Evolutionary conservation across 768 basidiomycete genomes (phyloP).

Genomic region (Psilocybe tampanensis): DNA sequence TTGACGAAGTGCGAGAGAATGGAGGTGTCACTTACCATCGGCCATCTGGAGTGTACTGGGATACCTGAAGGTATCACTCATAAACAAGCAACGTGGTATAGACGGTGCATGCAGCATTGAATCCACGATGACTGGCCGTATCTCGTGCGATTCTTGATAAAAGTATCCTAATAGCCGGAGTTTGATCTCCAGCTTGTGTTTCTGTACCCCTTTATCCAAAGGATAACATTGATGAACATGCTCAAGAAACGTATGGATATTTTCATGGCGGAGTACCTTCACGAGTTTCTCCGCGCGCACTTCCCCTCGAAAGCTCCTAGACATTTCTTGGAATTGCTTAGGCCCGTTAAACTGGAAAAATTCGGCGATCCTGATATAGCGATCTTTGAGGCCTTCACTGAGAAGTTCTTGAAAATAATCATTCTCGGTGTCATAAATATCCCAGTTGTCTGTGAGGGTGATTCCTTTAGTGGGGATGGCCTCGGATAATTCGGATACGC

Average conservation of each 20-base stretch:
- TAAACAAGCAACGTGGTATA: neutral
- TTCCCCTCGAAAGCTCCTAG: neutral
- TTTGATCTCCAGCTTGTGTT: conserved; percentile 2
- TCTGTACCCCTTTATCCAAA: neutral
- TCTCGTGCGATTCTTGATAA: neutral
- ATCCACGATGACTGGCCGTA: neutral
- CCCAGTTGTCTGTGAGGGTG: neutral
- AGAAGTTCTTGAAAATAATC: conserved; percentile 5
- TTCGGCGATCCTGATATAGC: neutral
- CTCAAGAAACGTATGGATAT: neutral
- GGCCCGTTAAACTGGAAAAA: neutral
- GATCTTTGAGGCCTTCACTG: neutral
- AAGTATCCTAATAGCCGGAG: conserved; percentile 2
- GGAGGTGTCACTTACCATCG: neutral
- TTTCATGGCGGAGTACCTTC: conserved; percentile 2
- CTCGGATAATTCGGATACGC: neutral
- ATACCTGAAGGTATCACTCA: neutral
- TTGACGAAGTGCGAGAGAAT: neutral
- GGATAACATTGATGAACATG: neutral
- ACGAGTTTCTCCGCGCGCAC: neutral
- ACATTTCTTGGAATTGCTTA: neutral
- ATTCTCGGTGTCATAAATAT: neutral
- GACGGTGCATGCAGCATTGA: neutral
- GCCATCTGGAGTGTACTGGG: neutral
- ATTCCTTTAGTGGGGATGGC: neutral